Base-by-base conservation (phyloP, 1,139 yeast species). In the Saccharomyces hybrid region DNA sequence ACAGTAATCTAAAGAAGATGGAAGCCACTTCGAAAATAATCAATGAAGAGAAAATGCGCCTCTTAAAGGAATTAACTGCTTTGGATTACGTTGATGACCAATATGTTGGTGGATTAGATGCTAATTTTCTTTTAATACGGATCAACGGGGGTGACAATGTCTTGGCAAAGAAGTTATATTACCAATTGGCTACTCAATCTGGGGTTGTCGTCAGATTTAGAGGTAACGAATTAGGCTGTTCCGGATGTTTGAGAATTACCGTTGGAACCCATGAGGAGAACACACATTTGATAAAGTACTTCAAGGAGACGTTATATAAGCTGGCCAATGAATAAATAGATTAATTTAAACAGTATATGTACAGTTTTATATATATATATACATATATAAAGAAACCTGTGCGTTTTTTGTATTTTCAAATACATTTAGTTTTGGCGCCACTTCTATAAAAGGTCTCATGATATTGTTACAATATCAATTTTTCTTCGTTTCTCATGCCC, bases 121-220 rank as follows among this genome's bases (percentile, higher is more conserved):
- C 98, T 3, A 93, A 93, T 69, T 93, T 93, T 67, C 64, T 93
- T 8, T 76, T 93, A 55, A 69, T 91, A 16, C 86, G 90, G 68
- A 75, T 93, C 14, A 75, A 76, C 53, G 66, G 76, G 0, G 89
- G 89, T 46, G 66, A 65, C 41, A 87, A 85, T 63, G 81, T 76
- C n/a, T 69, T 81, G 25, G 98, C 99, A 0, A 71, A 78, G 51
- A 65, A 75, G 47, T 75, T 90, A 9, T 93, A 93, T 70, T 76
- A 77, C 56, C 74, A 72, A 42, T 72, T 93, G 64, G 99, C 99
- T 0, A 79, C 78, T 23, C 78, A 80, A 26, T 80, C 84, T 52
- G 82, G 82, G 46, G 90, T 93, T 25, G 97, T 93, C 51, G 88
- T 91, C 13, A 80, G 99, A 69, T 93, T 81, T 68, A 81, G 99